Conservation (phyloP, 2,329 filamentous ascomycete species). For the Helotiales sp. region DNA sequence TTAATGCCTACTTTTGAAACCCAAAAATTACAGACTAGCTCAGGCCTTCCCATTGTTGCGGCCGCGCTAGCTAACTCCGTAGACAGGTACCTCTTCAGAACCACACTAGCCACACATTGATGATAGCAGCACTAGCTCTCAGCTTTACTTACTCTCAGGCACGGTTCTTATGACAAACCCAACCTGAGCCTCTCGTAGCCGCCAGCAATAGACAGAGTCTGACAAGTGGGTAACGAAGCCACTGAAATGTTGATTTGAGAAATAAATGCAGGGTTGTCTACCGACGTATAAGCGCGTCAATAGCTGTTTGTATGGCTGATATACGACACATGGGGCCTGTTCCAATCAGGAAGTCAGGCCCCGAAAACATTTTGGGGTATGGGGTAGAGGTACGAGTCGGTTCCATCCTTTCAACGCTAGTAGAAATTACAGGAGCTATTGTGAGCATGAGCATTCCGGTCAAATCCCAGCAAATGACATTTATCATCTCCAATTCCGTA, state of each 20-base stretch:
- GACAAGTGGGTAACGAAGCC: background rate
- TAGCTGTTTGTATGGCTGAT: background rate
- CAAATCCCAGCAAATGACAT: background rate
- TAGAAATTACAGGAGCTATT: background rate
- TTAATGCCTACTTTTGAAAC: no score
- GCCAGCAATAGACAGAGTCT: background rate
- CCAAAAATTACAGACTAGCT: no score
- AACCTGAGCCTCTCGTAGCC: background rate
- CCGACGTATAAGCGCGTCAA: constrained; percentile 1
- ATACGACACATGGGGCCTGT: background rate
- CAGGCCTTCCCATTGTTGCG: no score
- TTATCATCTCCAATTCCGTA: background rate
- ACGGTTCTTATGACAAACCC: background rate
- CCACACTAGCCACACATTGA: no score
- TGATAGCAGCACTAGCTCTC: background rate
- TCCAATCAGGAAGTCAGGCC: background rate
- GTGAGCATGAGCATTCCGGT: background rate
- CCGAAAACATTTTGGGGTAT: background rate
- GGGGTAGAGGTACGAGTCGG: background rate
- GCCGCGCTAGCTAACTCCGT: background rate
- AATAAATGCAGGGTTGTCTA: background rate
- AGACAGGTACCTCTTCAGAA: background rate
- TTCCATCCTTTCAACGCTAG: background rate
- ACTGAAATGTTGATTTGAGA: background rate
- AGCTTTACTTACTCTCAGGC: background rate